Conservation (phyloP, 257 asterid genomes). For the Solanum medicagineum region DNA sequence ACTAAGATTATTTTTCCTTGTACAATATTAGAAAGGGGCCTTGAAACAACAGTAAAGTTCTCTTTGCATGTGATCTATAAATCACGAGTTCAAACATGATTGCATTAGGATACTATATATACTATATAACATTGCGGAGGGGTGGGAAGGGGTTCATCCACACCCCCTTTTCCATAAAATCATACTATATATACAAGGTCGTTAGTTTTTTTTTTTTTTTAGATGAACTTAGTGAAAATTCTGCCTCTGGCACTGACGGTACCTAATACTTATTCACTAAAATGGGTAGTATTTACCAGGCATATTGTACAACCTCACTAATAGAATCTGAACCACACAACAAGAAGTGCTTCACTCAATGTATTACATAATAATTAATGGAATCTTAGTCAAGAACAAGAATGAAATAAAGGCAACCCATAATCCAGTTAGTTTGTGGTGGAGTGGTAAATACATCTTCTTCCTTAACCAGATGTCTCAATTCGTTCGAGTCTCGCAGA, state of each 20-base stretch:
- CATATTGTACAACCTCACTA: neutral
- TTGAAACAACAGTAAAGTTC: neutral
- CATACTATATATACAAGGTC: no score
- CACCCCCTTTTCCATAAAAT: no score
- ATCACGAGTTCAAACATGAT: neutral
- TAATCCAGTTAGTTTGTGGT: neutral
- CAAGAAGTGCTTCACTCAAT: neutral
- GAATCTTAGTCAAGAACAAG: neutral
- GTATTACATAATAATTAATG: neutral
- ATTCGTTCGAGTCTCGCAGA: neutral
- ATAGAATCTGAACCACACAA: neutral
- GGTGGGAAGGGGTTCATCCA: no score
- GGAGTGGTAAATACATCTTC: neutral
- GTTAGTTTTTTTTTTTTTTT: no score
- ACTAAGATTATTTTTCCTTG: neutral
- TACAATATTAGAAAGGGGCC: neutral
- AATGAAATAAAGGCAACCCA: neutral
- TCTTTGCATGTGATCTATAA: neutral
- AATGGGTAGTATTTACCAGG: neutral
- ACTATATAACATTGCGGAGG: no score
- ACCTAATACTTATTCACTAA: neutral
- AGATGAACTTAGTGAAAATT: neutral
- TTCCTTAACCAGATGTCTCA: neutral
- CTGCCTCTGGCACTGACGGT: neutral
- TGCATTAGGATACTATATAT: neutral